A percentile compares a stretch with the other conserved stretches of the same genome.
Conservation (phyloP, 768 basidiomycete genomes). For the Rickenella mellea region DNA sequence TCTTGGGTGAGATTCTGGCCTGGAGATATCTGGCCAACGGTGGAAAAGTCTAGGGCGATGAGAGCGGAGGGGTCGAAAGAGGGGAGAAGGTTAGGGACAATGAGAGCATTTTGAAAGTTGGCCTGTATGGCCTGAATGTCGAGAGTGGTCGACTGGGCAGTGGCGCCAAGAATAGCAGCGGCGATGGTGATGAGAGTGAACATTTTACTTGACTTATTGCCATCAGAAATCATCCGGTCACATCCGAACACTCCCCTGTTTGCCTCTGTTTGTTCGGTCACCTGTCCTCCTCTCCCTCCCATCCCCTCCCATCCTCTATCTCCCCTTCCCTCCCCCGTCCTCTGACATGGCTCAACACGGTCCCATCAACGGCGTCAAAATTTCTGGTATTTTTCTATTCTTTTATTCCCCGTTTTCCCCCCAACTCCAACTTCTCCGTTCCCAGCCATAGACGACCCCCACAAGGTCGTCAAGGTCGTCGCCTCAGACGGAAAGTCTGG, state of each 20-base stretch:
- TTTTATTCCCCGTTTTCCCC: conserved; percentile 9
- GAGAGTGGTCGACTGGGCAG: conserved; percentile 37
- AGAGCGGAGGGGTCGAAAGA: conserved; percentile 55
- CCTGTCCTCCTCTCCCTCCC: not conserved
- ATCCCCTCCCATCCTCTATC: not conserved
- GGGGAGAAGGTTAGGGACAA: conserved; percentile 54
- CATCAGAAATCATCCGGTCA: too few species aligned
- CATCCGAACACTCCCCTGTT: too few species aligned
- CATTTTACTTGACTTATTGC: too few species aligned
- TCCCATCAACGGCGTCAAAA: conserved; percentile 83
- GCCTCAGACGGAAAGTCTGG: conserved; percentile 93
- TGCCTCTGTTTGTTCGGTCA: not conserved
- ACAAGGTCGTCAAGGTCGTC: conserved; percentile 89
- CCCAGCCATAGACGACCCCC: conserved; percentile 88
- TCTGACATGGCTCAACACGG: conserved; percentile 58
- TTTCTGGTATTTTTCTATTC: conserved; percentile 56
- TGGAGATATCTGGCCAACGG: conserved; percentile 38
- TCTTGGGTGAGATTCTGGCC: conserved; percentile 51
- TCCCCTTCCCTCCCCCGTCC: not conserved
- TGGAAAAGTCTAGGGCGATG: conserved; percentile 42
- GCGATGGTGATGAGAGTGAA: conserved; percentile 5
- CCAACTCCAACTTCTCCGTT: conserved; percentile 21
- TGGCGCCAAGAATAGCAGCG: conserved; percentile 14
- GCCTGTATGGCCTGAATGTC: conserved; percentile 55
- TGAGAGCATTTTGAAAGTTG: conserved; percentile 48